A percentile compares a stretch with the other conserved stretches of the same genome.
Conservation (phyloP, 768 basidiomycete genomes). For the Pholiota microspora region DNA sequence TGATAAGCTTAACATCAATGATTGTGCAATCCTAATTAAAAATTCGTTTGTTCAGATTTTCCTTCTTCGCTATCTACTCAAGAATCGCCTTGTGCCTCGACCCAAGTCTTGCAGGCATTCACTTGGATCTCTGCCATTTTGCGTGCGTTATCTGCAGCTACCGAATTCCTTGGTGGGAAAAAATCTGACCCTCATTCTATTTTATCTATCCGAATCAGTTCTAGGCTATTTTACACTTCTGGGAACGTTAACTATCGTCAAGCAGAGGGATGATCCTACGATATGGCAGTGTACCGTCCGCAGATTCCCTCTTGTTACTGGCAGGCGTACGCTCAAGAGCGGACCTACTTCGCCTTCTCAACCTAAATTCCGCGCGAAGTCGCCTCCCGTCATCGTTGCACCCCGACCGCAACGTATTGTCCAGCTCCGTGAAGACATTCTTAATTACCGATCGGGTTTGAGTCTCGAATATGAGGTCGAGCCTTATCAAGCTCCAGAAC, state of each 20-base stretch:
- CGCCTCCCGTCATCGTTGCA: slow-evolving; percentile 38
- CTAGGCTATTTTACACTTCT: slow-evolving; percentile 55
- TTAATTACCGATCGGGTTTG: slow-evolving; percentile 38
- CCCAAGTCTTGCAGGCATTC: slow-evolving; percentile 55
- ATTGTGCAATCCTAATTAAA: not conserved
- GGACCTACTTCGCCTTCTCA: slow-evolving; percentile 30
- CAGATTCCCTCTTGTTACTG: slow-evolving; percentile 35
- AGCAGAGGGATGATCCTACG: slow-evolving; percentile 39
- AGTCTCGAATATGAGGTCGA: slow-evolving; percentile 48
- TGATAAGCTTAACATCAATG: not conserved
- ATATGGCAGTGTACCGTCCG: slow-evolving; percentile 54
- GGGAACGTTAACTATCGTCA: slow-evolving; percentile 37
- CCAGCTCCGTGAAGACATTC: slow-evolving; percentile 28
- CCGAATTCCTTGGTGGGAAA: not conserved
- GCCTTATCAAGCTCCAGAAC: slow-evolving; percentile 31
- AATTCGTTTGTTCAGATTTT: not conserved
- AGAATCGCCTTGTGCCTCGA: slow-evolving; percentile 46
- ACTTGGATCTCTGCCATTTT: slow-evolving; percentile 47
- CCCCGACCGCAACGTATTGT: slow-evolving; percentile 39
- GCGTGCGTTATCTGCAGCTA: slow-evolving; percentile 20
- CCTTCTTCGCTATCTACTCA: slow-evolving; percentile 1
- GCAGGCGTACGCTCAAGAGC: slow-evolving; percentile 28
- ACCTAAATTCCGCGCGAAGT: slow-evolving; percentile 33
- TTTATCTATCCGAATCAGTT: slow-evolving; percentile 40
- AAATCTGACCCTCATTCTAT: slow-evolving; percentile 4